These are phyloP conservation scores for Termitomyces sp. DNA, from an alignment of 768 basidiomycete genomes.

Conservation along the genomic window DNA sequence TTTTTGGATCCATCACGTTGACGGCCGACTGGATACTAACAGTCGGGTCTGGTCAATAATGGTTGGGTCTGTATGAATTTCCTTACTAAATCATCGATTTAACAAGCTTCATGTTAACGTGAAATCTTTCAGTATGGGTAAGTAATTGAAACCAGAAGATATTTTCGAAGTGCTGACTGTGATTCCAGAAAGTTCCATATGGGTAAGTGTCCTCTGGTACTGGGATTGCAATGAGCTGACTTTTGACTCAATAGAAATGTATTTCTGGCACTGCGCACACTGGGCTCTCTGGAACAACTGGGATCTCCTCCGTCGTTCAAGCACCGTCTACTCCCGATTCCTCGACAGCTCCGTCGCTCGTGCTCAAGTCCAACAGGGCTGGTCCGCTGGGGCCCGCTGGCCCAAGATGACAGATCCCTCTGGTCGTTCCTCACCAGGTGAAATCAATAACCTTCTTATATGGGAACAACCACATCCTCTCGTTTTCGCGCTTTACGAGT, in stretches of 20 bases:
- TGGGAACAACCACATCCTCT: constrained; percentile 61
- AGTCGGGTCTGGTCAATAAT: constrained; percentile 52
- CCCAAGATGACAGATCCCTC: constrained; percentile 60
- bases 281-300: constrained; percentile 60
- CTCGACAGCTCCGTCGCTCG: constrained; percentile 38
- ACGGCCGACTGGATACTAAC: not conserved
- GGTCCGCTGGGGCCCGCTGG: constrained; percentile 51
- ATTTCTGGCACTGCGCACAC: constrained; percentile 54
- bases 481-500: constrained; percentile 53
- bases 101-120: not conserved
- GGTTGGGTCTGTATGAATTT: constrained; percentile 40
- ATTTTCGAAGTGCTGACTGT: not conserved
- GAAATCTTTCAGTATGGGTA: constrained; percentile 28
- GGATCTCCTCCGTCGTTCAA: constrained; percentile 45
- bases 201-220: constrained; percentile 32
- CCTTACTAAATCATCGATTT: not conserved
- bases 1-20: not conserved
- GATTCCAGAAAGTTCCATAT: constrained; percentile 48
- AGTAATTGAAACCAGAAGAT: constrained; percentile 4
- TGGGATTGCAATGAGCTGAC: not conserved
- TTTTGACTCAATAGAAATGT: constrained; percentile 31
- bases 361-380: constrained; percentile 49
- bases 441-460: constrained; percentile 58
- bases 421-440: constrained; percentile 51
- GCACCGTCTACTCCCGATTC: constrained; percentile 40